Conservation (phyloP, 176 grass and related monocot genomes). For the Carex scoparia region DNA sequence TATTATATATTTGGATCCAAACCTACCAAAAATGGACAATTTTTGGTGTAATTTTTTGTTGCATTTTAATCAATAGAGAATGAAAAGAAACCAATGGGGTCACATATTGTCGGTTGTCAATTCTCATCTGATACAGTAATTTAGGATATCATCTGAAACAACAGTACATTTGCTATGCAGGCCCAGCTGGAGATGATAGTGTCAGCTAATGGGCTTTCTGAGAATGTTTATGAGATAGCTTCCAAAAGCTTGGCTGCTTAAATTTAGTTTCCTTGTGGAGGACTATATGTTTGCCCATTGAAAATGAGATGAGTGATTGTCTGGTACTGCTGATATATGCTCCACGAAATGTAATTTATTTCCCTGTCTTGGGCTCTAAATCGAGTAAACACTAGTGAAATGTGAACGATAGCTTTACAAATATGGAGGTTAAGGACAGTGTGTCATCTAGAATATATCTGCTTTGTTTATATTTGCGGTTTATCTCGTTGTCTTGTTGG, state of each 20-base stretch:
- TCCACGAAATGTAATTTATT: not conserved
- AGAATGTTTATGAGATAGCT: conserved; percentile 93
- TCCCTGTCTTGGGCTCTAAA: not conserved
- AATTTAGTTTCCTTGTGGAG: not conserved
- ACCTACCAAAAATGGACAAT: not conserved
- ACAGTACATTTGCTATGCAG: conserved; percentile 30
- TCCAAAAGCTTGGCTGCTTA: conserved; percentile 81
- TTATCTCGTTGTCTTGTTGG: too few species aligned
- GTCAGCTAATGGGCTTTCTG: conserved; percentile 87
- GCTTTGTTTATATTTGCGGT: not conserved
- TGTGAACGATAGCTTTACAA: not conserved
- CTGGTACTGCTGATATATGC: not conserved
- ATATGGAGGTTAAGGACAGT: not conserved
- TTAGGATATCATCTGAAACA: not conserved
- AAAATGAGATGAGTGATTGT: not conserved
- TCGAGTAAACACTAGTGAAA: not conserved
- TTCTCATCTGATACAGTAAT: not conserved
- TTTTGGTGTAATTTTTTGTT: not conserved
- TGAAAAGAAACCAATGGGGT: not conserved
- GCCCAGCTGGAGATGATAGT: conserved; percentile 87
- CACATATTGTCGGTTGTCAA: not conserved
- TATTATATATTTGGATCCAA: not conserved
- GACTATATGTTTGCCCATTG: not conserved
- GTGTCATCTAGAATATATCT: not conserved
- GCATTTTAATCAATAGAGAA: not conserved